Percentiles rank a stretch among this genome's conserved stretches.
Evolutionary conservation across 768 basidiomycete species (phyloP).

Genomic region (Russula virescens): DNA sequence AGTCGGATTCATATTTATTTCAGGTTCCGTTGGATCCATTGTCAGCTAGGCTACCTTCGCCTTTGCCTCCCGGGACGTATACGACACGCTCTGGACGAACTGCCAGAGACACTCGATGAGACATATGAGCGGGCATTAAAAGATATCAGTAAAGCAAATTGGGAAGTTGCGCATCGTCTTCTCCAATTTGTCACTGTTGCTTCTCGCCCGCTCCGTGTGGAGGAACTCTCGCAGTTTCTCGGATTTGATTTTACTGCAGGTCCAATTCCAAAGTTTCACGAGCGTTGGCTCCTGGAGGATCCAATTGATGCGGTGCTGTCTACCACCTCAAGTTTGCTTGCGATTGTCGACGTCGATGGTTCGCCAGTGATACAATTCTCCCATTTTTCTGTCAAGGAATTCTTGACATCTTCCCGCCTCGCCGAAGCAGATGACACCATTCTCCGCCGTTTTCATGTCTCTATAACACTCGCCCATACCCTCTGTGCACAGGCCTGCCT

Average conservation of each 20-base stretch:
- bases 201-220: neutral
- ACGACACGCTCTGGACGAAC: neutral
- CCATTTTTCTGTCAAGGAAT: conserved; percentile 1
- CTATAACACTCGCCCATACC: neutral
- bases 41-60: neutral
- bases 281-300: neutral
- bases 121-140: neutral
- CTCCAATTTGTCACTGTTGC: neutral
- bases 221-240: neutral
- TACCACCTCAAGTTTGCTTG: neutral
- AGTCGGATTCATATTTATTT: neutral
- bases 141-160: neutral
- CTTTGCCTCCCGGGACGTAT: neutral
- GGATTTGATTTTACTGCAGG: neutral
- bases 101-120: neutral
- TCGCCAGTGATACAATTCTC: neutral
- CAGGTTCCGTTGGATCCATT: conserved; percentile 2
- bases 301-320: neutral
- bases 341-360: neutral
- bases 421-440: neutral
- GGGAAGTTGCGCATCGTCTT: neutral
- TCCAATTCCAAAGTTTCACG: neutral
- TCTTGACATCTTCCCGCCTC: conserved; percentile 1
- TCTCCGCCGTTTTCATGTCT: neutral
- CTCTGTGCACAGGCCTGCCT: neutral